phyloP scores from a whole-genome alignment of 139 green algal species.

The Micractinium sp. region DNA sequence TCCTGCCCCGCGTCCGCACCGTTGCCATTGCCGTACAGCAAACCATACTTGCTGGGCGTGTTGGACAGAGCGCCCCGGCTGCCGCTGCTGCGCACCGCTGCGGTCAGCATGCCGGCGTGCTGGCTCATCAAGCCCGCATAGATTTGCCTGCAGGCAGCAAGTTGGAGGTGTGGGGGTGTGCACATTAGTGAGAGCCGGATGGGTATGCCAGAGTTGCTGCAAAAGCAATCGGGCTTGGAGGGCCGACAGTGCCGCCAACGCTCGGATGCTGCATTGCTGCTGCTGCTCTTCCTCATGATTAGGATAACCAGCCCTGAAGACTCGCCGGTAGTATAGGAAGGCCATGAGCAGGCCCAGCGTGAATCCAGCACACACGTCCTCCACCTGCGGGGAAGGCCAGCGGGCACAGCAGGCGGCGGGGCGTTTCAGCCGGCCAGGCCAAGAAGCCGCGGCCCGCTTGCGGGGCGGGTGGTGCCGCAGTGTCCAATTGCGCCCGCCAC shows the following conservation, averaged over 20 bases:
- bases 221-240: too few species aligned
- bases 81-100: background rate
- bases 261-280: too few species aligned
- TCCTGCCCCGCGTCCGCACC: background rate
- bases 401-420: background rate
- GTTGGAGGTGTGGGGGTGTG: too few species aligned
- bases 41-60: background rate
- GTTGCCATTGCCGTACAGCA: background rate
- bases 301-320: background rate
- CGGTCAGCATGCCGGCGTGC: slow-evolving; percentile 29
- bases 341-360: slow-evolving; percentile 33
- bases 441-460: background rate
- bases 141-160: slow-evolving; percentile 5
- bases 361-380: slow-evolving; percentile 40
- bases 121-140: slow-evolving; percentile 6
- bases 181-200: too few species aligned
- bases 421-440: background rate
- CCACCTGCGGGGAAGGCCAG: background rate
- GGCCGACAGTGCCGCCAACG: too few species aligned
- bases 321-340: slow-evolving; percentile 39
- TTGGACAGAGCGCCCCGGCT: background rate
- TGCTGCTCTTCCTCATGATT: too few species aligned
- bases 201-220: too few species aligned
- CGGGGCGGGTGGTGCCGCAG: too few species aligned
- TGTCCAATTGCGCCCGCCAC: too few species aligned